Conservation (phyloP, 768 basidiomycete genomes). For the Rhizopogon vinicolor region DNA sequence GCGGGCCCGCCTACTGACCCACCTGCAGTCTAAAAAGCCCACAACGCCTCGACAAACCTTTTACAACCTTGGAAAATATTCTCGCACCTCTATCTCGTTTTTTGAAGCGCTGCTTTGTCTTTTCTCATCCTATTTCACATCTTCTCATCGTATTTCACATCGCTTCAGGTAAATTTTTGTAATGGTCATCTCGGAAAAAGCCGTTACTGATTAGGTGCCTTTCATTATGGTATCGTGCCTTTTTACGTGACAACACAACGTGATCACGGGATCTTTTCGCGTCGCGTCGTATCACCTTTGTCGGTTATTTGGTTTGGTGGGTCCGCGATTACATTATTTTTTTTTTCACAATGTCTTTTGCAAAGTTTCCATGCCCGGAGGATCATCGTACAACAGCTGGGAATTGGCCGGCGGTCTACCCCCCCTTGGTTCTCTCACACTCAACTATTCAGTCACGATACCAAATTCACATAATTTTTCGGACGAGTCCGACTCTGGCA, state of each 20-base stretch:
- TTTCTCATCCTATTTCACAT: too few relatives aligned
- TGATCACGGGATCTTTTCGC: constrained; percentile 7
- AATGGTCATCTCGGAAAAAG: background rate
- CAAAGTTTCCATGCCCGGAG: constrained; percentile 21
- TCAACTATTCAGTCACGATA: constrained; percentile 6
- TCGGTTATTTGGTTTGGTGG: constrained; percentile 28
- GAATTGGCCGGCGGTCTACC: constrained; percentile 6
- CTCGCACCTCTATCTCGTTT: background rate
- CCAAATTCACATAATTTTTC: constrained; percentile 10
- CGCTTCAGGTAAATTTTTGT: too few relatives aligned
- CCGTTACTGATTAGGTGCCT: background rate
- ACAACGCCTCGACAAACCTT: constrained; percentile 3
- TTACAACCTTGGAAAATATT: background rate
- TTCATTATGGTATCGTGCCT: constrained; percentile 20
- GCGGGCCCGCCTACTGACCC: constrained; percentile 11
- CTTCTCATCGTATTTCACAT: too few relatives aligned
- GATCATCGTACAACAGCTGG: constrained; percentile 11
- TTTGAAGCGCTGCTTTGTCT: background rate
- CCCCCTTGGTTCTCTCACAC: constrained; percentile 11
- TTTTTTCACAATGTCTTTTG: constrained; percentile 23
- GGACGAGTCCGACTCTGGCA: constrained; percentile 17
- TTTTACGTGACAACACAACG: constrained; percentile 5
- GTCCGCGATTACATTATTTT: constrained; percentile 14
- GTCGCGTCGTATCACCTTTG: constrained; percentile 9
- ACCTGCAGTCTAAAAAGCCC: constrained; percentile 7